These are phyloP conservation scores for Suillus hirtellus DNA, from an alignment of 768 basidiomycete species.

Conservation along the genomic window DNA sequence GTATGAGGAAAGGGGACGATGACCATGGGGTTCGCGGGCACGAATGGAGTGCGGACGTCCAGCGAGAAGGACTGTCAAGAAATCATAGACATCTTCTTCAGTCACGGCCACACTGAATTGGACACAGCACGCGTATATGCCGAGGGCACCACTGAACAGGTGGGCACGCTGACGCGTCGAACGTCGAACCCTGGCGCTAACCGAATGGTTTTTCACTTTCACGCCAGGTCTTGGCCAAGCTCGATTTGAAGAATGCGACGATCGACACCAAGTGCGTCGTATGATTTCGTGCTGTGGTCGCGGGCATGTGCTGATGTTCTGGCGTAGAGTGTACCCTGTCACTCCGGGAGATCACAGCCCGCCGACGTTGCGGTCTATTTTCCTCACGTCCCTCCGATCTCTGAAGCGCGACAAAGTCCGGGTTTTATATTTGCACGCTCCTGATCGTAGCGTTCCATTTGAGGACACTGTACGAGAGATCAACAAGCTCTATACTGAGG, in stretches of 20 bases:
- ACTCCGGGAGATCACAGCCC: constrained; percentile 45
- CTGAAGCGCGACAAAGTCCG: constrained; percentile 48
- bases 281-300: not conserved
- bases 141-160: constrained; percentile 57
- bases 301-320: not conserved
- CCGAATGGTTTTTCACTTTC: not conserved
- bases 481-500: constrained; percentile 56
- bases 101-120: constrained; percentile 44
- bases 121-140: constrained; percentile 54
- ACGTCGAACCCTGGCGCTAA: not conserved
- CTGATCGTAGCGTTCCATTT: constrained; percentile 57
- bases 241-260: constrained; percentile 40
- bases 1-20: constrained; percentile 43
- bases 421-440: constrained; percentile 60
- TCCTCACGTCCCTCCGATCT: constrained; percentile 45
- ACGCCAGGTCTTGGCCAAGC: constrained; percentile 38
- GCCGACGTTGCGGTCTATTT: constrained; percentile 41
- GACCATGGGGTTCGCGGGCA: constrained; percentile 44
- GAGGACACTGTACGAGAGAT: constrained; percentile 55
- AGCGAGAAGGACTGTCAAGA: constrained; percentile 40
- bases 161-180: constrained; percentile 14
- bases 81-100: constrained; percentile 46
- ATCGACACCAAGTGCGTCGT: constrained; percentile 50
- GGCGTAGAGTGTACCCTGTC: constrained; percentile 40
- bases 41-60: constrained; percentile 41